Conservation (phyloP, 176 grass and related monocot genomes). For the Tillandsia leiboldiana region DNA sequence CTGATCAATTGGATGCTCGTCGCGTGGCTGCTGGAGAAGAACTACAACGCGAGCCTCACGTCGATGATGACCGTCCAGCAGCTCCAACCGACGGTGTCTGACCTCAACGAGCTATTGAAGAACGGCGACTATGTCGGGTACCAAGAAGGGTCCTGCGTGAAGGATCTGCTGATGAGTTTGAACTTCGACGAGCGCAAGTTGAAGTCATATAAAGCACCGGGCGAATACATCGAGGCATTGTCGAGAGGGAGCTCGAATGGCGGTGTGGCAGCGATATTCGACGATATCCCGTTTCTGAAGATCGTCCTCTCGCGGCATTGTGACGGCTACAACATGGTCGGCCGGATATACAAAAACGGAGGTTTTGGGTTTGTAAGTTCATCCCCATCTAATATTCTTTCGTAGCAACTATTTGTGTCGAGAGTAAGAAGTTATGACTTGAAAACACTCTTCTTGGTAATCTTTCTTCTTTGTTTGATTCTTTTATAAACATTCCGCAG, state of each 20-base stretch:
- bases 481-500: slow-evolving; percentile 8
- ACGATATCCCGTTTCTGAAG: slow-evolving; percentile 53
- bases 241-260: slow-evolving; percentile 25
- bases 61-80: slow-evolving; percentile 46
- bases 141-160: slow-evolving; percentile 33
- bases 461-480: background rate
- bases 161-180: slow-evolving; percentile 14
- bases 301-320: slow-evolving; percentile 27
- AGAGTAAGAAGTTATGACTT: too few species aligned
- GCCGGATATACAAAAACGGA: slow-evolving; percentile 34
- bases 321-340: slow-evolving; percentile 31
- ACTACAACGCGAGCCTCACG: slow-evolving; percentile 57
- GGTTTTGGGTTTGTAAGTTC: slow-evolving; percentile 72
- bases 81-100: slow-evolving; percentile 26
- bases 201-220: slow-evolving; percentile 20
- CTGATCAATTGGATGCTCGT: slow-evolving; percentile 60
- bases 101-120: slow-evolving; percentile 17
- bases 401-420: too few species aligned
- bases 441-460: too few species aligned
- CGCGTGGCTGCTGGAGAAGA: slow-evolving; percentile 52
- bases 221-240: slow-evolving; percentile 45
- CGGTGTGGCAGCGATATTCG: slow-evolving; percentile 51
- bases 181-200: slow-evolving; percentile 21
- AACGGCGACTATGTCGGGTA: slow-evolving; percentile 36
- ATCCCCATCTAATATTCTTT: background rate